Evolutionary conservation across 345 rosid genomes (phyloP).

Genomic region (Stellera chamaejasme): DNA sequence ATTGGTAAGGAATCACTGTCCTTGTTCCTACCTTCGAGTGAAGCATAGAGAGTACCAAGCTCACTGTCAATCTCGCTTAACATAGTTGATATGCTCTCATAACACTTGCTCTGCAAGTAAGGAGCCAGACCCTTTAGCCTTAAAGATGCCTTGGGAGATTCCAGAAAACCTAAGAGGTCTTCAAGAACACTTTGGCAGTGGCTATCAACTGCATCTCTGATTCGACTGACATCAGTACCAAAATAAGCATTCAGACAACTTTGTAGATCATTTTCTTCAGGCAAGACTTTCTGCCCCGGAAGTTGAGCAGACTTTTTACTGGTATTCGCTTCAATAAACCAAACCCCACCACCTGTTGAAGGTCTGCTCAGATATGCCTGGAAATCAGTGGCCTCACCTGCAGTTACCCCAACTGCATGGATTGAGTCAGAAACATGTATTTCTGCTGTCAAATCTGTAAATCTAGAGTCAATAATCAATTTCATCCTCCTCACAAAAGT

Average conservation of each 20-base stretch:
- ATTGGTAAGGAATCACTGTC: slow-evolving; percentile 34
- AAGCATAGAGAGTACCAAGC: slow-evolving; percentile 47
- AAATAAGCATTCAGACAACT: slow-evolving; percentile 75
- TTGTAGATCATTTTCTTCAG: slow-evolving; percentile 66
- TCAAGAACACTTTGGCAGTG: slow-evolving; percentile 66
- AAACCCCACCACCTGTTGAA: slow-evolving; percentile 85
- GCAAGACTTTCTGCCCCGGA: slow-evolving; percentile 36
- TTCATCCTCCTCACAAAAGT: slow-evolving; percentile 92
- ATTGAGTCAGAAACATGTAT: slow-evolving; percentile 49
- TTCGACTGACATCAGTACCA: slow-evolving; percentile 80
- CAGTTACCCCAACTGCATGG: slow-evolving; percentile 29
- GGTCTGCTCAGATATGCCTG: slow-evolving; percentile 77
- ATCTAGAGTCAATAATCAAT: slow-evolving; percentile 53
- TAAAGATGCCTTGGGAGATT: slow-evolving; percentile 79
- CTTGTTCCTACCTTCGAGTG: slow-evolving; percentile 36
- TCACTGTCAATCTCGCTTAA: slow-evolving; percentile 54
- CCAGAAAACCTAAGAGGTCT: slow-evolving; percentile 84
- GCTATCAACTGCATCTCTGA: slow-evolving; percentile 81
- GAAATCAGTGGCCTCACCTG: slow-evolving; percentile 54
- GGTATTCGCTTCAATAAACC: slow-evolving; percentile 84
- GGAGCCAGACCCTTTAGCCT: slow-evolving; percentile 78
- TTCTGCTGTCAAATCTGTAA: slow-evolving; percentile 47
- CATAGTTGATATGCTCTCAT: slow-evolving; percentile 61
- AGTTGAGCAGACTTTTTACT: slow-evolving; percentile 38
- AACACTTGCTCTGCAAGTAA: slow-evolving; percentile 74